A percentile compares a stretch with the other conserved stretches of the same genome.
Evolutionary conservation across 345 rosid genomes (phyloP).

Genomic region (Psidium friedrichsthalianum): DNA sequence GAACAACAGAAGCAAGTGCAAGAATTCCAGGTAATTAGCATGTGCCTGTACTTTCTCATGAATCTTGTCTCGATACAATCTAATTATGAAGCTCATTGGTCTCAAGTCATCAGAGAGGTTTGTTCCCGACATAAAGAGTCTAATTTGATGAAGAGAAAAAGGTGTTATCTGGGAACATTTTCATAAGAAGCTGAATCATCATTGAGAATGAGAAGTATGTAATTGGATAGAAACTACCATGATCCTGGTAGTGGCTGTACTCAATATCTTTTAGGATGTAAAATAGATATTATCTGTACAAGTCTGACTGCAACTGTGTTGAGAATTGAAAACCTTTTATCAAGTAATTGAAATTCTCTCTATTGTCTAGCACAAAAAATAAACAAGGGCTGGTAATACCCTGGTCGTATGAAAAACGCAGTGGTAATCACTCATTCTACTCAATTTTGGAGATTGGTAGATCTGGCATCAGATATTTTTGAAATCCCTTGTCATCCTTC

Average conservation of each 20-base stretch:
- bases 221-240: background rate
- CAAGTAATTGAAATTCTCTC: background rate
- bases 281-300: background rate
- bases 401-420: background rate
- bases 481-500: background rate
- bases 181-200: background rate
- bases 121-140: background rate
- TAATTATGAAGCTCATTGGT: background rate
- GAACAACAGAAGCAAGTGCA: slow-evolving; percentile 87
- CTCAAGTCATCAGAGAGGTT: background rate
- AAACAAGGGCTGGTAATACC: background rate
- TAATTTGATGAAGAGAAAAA: background rate
- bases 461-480: background rate
- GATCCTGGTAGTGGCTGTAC: background rate
- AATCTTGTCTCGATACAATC: background rate
- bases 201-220: background rate
- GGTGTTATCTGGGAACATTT: background rate
- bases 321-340: background rate
- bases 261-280: background rate
- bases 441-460: background rate
- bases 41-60: background rate
- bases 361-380: background rate
- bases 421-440: background rate
- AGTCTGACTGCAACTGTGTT: background rate
- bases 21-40: slow-evolving; percentile 55